Percentiles rank a stretch among this genome's conserved stretches.
Evolutionary conservation across 331 rosid species (phyloP).

Genomic region (Quercus tomentella): DNA sequence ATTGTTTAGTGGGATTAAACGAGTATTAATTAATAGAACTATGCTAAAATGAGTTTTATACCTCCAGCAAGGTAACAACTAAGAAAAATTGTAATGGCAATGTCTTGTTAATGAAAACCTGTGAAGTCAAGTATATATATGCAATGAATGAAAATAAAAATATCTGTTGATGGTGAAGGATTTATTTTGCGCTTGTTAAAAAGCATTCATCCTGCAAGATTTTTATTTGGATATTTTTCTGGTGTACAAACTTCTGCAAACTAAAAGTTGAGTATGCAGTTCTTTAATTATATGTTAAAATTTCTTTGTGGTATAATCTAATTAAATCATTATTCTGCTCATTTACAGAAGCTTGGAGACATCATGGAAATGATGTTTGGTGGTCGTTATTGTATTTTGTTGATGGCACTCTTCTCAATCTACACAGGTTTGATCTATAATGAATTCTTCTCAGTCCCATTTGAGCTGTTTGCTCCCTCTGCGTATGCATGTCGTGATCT

Average conservation of each 20-base stretch:
- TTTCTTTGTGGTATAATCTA: constrained; percentile 16
- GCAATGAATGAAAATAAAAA: neutral
- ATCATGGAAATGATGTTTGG: constrained; percentile 95
- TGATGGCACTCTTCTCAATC: constrained; percentile 94
- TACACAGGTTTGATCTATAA: constrained; percentile 94
- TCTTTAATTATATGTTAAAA: neutral
- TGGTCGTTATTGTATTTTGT: constrained; percentile 90
- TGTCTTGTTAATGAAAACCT: neutral
- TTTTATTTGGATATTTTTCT: neutral
- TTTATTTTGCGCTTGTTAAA: neutral
- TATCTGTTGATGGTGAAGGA: neutral
- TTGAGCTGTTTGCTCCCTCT: constrained; percentile 78
- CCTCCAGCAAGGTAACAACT: neutral
- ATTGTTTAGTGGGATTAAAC: neutral
- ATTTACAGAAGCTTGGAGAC: constrained; percentile 92
- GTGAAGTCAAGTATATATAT: neutral
- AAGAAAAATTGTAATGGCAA: neutral
- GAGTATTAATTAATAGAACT: neutral
- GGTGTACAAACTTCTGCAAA: neutral
- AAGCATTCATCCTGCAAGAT: neutral
- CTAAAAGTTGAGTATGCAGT: neutral
- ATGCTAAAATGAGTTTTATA: neutral
- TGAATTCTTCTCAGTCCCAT: constrained; percentile 95
- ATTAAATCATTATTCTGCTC: constrained; percentile 5
- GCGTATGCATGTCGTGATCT: constrained; percentile 89